Conservation (phyloP, 1,284 basidiomycete species). For the Fomes fomentarius region DNA sequence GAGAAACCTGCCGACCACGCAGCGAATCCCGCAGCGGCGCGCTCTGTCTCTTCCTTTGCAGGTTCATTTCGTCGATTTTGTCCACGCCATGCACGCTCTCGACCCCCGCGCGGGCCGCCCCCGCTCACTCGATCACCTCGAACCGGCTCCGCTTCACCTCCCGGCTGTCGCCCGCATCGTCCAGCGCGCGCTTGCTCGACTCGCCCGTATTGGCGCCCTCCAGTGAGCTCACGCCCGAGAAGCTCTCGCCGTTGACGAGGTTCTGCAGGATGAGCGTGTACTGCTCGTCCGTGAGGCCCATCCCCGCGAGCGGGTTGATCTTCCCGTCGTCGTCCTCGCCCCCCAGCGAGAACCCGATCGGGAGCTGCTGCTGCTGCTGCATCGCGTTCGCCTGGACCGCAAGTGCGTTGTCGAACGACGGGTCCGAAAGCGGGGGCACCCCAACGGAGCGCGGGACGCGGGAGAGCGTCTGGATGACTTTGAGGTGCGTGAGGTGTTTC, state of each 20-base stretch:
- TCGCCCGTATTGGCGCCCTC: conserved; percentile 29
- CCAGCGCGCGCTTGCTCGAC: conserved; percentile 45
- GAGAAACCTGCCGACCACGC: not conserved
- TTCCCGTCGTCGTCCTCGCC: conserved; percentile 54
- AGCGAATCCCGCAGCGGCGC: conserved; percentile 2
- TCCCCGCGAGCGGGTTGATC: conserved; percentile 73
- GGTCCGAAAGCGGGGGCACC: conserved; percentile 69
- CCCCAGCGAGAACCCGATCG: conserved; percentile 31
- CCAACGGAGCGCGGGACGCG: conserved; percentile 74
- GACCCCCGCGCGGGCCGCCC: not conserved
- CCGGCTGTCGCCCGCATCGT: conserved; percentile 51
- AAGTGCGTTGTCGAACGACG: conserved; percentile 59
- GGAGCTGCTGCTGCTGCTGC: conserved; percentile 20
- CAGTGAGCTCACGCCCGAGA: conserved; percentile 42
- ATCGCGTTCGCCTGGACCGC: conserved; percentile 29
- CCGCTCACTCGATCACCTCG: conserved; percentile 62
- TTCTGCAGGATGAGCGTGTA: conserved; percentile 71
- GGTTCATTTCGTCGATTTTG: not conserved
- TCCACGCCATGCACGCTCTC: not conserved
- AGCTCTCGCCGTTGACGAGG: conserved; percentile 61
- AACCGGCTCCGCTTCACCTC: conserved; percentile 71
- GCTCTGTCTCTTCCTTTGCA: not conserved
- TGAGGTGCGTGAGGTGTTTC: conserved; percentile 94
- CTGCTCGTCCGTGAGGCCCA: conserved; percentile 79
- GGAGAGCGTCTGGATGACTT: conserved; percentile 84